Conservation (phyloP, 306 rosid species). For the Dalbergia cultrata region DNA sequence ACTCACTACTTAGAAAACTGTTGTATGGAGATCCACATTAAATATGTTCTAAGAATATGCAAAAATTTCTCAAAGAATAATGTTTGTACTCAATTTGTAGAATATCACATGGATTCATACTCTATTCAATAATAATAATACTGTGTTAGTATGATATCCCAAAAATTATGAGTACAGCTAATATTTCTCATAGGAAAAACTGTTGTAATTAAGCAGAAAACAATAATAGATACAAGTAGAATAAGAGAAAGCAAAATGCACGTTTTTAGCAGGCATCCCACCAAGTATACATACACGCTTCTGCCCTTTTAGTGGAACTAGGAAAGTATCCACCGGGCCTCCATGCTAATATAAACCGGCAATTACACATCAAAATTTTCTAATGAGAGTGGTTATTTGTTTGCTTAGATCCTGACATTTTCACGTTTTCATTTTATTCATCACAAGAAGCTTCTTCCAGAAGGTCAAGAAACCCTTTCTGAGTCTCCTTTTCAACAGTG, state of each 20-base stretch:
- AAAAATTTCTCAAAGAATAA: too few relatives aligned
- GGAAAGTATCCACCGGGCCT: conserved; percentile 24
- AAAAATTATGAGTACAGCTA: too few relatives aligned
- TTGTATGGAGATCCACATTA: too few relatives aligned
- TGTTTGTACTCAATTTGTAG: too few relatives aligned
- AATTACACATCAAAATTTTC: conserved; percentile 50
- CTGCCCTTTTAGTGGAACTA: conserved; percentile 11
- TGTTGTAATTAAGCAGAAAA: background rate
- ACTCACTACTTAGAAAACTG: too few relatives aligned
- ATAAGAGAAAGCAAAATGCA: conserved; percentile 20
- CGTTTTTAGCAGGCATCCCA: conserved; percentile 20
- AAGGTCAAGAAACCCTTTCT: conserved; percentile 80
- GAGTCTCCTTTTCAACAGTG: conserved; percentile 40
- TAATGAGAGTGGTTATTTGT: conserved; percentile 18
- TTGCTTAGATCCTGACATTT: conserved; percentile 34
- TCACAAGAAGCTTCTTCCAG: conserved; percentile 87
- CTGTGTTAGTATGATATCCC: too few relatives aligned
- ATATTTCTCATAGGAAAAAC: too few relatives aligned
- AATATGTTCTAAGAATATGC: too few relatives aligned
- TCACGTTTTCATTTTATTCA: conserved; percentile 38
- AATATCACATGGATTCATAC: too few relatives aligned
- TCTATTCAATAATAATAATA: too few relatives aligned
- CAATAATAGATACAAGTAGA: conserved; percentile 4
- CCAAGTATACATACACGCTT: conserved; percentile 2
- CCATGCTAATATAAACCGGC: conserved; percentile 42